These are phyloP conservation scores for Fusarium annulatum DNA, from an alignment of 2,329 filamentous ascomycete species.

Conservation along the genomic window DNA sequence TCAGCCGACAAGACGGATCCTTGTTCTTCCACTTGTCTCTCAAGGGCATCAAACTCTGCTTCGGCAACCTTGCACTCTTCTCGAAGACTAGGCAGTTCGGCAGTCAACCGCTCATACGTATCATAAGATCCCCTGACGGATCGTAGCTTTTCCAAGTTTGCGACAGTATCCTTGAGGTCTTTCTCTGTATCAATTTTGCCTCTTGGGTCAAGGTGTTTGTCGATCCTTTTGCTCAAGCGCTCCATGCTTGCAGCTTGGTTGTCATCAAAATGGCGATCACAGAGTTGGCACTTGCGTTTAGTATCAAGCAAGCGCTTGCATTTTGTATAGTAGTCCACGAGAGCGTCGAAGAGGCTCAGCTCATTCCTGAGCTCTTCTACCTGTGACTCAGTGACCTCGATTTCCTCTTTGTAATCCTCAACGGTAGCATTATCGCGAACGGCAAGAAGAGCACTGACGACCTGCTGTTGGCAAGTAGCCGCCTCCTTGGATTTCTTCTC, in stretches of 20 bases:
- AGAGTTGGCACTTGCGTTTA: constrained; percentile 81
- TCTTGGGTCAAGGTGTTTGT: constrained; percentile 70
- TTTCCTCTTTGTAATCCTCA: constrained; percentile 65
- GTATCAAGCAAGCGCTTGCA: constrained; percentile 74
- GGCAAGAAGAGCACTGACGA: constrained; percentile 60
- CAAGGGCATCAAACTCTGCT: constrained; percentile 68
- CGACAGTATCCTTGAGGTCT: constrained; percentile 64
- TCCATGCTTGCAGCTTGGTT: constrained; percentile 66
- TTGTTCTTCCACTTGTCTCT: constrained; percentile 72
- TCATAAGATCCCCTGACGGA: constrained; percentile 77
- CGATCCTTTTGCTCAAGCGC: constrained; percentile 74
- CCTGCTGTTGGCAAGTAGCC: constrained; percentile 68
- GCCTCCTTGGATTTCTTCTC: constrained; percentile 73
- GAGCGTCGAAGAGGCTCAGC: constrained; percentile 73
- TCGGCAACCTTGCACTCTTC: constrained; percentile 72
- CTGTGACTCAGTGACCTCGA: constrained; percentile 65
- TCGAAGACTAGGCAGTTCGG: constrained; percentile 76
- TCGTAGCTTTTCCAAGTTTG: constrained; percentile 68
- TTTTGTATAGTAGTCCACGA: constrained; percentile 77
- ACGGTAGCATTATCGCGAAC: constrained; percentile 59
- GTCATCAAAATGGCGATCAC: constrained; percentile 75
- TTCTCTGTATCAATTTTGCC: constrained; percentile 71
- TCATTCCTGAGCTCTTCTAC: constrained; percentile 72
- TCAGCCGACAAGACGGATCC: constrained; percentile 74
- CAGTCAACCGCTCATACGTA: constrained; percentile 74